phyloP scores from a whole-genome alignment of 2,329 filamentous ascomycete species.

The Colletotrichum sp. region DNA sequence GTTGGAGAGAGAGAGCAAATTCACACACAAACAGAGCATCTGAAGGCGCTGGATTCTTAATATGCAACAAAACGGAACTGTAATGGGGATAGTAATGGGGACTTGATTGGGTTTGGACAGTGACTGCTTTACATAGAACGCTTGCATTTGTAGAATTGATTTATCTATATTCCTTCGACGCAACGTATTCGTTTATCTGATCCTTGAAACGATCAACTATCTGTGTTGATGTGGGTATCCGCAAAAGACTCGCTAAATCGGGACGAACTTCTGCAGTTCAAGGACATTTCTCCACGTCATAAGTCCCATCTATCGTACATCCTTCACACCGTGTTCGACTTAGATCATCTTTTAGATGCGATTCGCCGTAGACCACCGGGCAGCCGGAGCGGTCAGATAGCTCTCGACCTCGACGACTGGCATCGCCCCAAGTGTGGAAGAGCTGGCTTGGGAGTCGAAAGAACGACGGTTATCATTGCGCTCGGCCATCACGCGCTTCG shows the following conservation, averaged over 20 bases:
- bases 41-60: accelerated
- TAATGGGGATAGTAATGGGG: not conserved
- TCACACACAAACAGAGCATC: not conserved
- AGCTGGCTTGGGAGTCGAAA: slow-evolving; percentile 9
- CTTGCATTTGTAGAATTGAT: not conserved
- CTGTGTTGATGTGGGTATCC: not conserved
- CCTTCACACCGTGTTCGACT: not conserved
- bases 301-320: not conserved
- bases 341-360: not conserved
- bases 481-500: not conserved
- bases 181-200: not conserved
- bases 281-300: not conserved
- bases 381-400: slow-evolving; percentile 4
- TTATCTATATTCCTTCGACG: not conserved
- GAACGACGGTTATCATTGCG: slow-evolving; percentile 3
- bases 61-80: not conserved
- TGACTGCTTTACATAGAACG: not conserved
- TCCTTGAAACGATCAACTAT: not conserved
- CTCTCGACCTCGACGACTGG: slow-evolving; percentile 11
- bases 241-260: not conserved
- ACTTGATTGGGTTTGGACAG: not conserved
- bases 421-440: slow-evolving; percentile 3
- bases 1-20: not conserved
- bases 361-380: slow-evolving; percentile 12
- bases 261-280: not conserved